Conservation (phyloP, 768 basidiomycete species). For the Nevesoporus exiguus region DNA sequence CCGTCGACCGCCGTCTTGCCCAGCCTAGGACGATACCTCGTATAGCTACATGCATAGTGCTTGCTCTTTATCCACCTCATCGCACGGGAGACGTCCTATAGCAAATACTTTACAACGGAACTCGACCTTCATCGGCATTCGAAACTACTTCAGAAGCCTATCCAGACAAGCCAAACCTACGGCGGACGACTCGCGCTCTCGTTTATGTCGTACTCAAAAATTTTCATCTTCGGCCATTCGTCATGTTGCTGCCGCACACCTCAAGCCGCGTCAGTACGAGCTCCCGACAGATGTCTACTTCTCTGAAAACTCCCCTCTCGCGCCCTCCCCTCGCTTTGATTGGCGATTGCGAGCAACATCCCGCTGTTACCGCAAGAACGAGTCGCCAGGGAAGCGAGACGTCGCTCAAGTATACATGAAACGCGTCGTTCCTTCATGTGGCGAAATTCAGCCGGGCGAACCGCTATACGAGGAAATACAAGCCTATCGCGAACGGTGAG, state of each 20-base stretch:
- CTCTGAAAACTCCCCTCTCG: constrained; percentile 28
- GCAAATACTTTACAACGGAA: constrained; percentile 7
- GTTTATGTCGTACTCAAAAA: neutral
- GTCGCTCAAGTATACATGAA: constrained; percentile 29
- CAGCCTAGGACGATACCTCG: neutral
- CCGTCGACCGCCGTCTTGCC: neutral
- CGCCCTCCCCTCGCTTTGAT: constrained; percentile 44
- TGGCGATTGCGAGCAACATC: constrained; percentile 60
- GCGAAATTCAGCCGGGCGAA: constrained; percentile 35
- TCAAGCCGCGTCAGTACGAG: constrained; percentile 16
- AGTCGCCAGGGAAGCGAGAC: constrained; percentile 7
- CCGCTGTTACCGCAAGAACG: constrained; percentile 25
- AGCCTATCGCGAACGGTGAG: constrained; percentile 54
- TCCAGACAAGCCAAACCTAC: constrained; percentile 6
- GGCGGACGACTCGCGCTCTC: neutral
- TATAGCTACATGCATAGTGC: constrained; percentile 14
- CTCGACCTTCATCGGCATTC: constrained; percentile 32
- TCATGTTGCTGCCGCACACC: constrained; percentile 5
- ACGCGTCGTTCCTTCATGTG: constrained; percentile 38
- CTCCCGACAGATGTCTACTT: constrained; percentile 30
- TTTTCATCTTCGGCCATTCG: constrained; percentile 18
- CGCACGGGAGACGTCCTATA: constrained; percentile 4
- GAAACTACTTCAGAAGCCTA: constrained; percentile 25
- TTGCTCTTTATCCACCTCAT: constrained; percentile 1
- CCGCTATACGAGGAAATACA: constrained; percentile 49